These are phyloP conservation scores for Leishmania arabica DNA, from an alignment of 208 protist species.

Conservation along the genomic window DNA sequence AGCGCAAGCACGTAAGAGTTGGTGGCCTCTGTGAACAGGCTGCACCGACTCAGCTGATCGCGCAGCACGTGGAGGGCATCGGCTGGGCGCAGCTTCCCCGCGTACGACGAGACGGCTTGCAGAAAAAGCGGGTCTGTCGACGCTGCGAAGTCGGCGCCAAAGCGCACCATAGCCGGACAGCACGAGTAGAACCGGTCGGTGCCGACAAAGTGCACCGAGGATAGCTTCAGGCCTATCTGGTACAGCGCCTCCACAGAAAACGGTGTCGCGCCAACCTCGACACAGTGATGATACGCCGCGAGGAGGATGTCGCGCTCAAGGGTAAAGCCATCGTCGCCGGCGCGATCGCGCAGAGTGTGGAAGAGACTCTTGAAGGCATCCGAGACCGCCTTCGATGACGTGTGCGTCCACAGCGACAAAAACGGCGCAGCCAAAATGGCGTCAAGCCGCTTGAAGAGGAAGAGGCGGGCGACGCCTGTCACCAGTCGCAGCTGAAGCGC, in stretches of 20 bases:
- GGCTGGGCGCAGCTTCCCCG: slow-evolving; percentile 52
- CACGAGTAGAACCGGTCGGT: slow-evolving; percentile 75
- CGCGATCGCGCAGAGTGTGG: slow-evolving; percentile 69
- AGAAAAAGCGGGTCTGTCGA: slow-evolving; percentile 74
- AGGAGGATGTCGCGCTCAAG: slow-evolving; percentile 79
- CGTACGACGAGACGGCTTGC: slow-evolving; percentile 71
- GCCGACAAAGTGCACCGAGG: slow-evolving; percentile 79
- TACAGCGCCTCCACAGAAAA: slow-evolving; percentile 67
- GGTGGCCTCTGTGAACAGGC: slow-evolving; percentile 49
- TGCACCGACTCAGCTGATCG: slow-evolving; percentile 44
- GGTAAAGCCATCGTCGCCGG: slow-evolving; percentile 47
- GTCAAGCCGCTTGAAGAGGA: slow-evolving; percentile 64
- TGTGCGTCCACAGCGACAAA: slow-evolving; percentile 68
- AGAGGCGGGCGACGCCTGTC: slow-evolving; percentile 55
- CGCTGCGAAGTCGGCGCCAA: slow-evolving; percentile 72
- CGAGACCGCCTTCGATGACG: slow-evolving; percentile 67
- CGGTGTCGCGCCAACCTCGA: slow-evolving; percentile 56
- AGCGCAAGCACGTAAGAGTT: slow-evolving; percentile 66
- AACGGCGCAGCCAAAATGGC: slow-evolving; percentile 49
- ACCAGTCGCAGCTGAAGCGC: slow-evolving; percentile 67
- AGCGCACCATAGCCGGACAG: slow-evolving; percentile 63
- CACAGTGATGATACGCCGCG: slow-evolving; percentile 67
- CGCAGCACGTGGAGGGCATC: slow-evolving; percentile 61
- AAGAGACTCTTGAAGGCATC: slow-evolving; percentile 85
- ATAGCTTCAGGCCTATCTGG: slow-evolving; percentile 71